Conservation (phyloP, 495 filamentous ascomycete species). For the Penicillium canescens region DNA sequence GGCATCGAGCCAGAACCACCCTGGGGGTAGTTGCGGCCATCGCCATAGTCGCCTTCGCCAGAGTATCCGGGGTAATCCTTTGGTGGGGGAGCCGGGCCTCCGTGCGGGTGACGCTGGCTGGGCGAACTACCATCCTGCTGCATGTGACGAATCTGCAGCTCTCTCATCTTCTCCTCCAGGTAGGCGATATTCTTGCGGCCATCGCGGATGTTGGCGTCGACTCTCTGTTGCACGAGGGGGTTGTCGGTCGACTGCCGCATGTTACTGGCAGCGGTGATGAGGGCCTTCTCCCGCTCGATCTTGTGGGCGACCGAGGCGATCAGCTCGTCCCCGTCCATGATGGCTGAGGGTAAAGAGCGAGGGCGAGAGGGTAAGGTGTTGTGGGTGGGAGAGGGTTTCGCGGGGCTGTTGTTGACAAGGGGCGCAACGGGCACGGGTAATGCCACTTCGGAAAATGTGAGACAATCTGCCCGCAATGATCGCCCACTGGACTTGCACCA, state of each 20-base stretch:
- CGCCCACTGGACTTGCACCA: background rate
- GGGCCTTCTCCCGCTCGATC: slow-evolving; percentile 95
- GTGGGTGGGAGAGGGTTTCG: slow-evolving; percentile 32
- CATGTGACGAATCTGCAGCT: slow-evolving; percentile 79
- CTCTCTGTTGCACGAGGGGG: slow-evolving; percentile 78
- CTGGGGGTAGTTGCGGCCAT: slow-evolving; percentile 56
- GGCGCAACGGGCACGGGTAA: slow-evolving; percentile 30
- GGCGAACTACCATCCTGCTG: slow-evolving; percentile 54
- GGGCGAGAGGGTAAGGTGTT: slow-evolving; percentile 11
- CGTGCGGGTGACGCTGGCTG: slow-evolving; percentile 33
- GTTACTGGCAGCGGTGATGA: slow-evolving; percentile 89
- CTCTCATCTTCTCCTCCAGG: slow-evolving; percentile 84
- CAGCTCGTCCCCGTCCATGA: slow-evolving; percentile 67
- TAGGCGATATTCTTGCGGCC: slow-evolving; percentile 90
- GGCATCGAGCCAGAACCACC: slow-evolving; percentile 73
- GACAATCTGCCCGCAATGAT: slow-evolving; percentile 12
- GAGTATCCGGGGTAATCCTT: slow-evolving; percentile 61
- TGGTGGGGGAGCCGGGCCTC: slow-evolving; percentile 59
- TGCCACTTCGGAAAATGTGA: slow-evolving; percentile 37
- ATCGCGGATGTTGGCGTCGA: slow-evolving; percentile 92
- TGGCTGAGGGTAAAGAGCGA: slow-evolving; percentile 21
- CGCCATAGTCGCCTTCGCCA: slow-evolving; percentile 54
- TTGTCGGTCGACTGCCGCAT: slow-evolving; percentile 97
- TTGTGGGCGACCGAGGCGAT: slow-evolving; percentile 89
- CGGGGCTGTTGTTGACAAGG: slow-evolving; percentile 46